Evolutionary conservation across 1,139 yeast species (phyloP), one percentile per base, ranked within the genome.

Genomic region (Zygosaccharomyces sapae): DNA sequence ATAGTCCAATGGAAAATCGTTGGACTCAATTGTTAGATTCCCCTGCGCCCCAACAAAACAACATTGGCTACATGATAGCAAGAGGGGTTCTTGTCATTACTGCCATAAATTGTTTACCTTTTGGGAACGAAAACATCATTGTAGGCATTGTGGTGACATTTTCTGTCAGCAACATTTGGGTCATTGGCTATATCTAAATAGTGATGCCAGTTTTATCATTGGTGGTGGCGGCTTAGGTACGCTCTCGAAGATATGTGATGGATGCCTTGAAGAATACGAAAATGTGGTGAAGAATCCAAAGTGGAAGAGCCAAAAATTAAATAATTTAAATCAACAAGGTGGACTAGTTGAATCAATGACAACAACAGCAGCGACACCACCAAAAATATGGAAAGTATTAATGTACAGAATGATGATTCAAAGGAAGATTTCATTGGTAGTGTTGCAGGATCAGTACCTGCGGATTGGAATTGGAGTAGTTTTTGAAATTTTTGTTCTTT

Each of bases 141-240:
- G 97, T 64, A 77, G 97, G 44, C 83, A 86, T 61, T 90, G 97
- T 70, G 97, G 97, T 16, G 95, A 88, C 27, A 78, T 90, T 10
- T 90, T 84, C 62, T 90, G 97, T 68, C 82, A 83, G 44, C 84
- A 81, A 48, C 80, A 79, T 59, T 66, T 78, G 25, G 59, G 69
- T 16, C 74, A 72, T 58, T 61, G 70, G 45, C 61, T 79, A 30
- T 70, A 73, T 59, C 75, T 90, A 52, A 90, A 88, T 60, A 74
- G 75, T 44, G 69, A 79, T 57, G 92, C 95, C 24, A 77, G 82
- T 61, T 80, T 86, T 69, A 78, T 87, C 47, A 78, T 88, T 16
- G 92, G 89, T 42, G 83, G 87, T 9, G 71, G 83, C 48, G 92
- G 90, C 5, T 72, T 79, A 9, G 92, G 92, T 10, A 75, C 80